Evolutionary conservation across 495 filamentous ascomycete genomes (phyloP), one percentile per base, ranked within the genome.

Genomic region (Bombardia bombarda): DNA sequence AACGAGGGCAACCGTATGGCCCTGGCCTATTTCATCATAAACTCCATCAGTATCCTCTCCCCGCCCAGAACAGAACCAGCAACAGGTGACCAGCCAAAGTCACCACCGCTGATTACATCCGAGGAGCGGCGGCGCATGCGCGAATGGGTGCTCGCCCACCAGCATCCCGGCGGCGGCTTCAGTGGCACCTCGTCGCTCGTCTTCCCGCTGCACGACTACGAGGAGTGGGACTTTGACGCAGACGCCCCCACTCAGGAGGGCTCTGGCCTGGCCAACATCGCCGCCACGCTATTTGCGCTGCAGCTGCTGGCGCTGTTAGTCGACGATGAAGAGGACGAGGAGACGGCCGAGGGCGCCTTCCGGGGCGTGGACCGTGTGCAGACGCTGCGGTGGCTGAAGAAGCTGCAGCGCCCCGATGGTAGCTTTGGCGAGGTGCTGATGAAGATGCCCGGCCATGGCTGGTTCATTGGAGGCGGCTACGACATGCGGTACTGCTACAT

Each of bases 1-100:
- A 90, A 82, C 58, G 92, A 98, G 63, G 84, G 84, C 40, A 88
- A 85, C 60, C 89, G 92, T 49, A 83, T 96, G 62, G 83, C 82
- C 1, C 77, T 97, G 16, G 87, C 83, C 44, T 95, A 81, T 66
- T 93, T 98, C 68, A 85, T 83, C 38, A 40, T 71, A 40, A 67
- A 65, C 25, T 65, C 68, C 25, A 59, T 71, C 55, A 55, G 58
- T 48, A 58, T 73, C 23, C 63, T 73, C 12, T 63, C 68, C 9
- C 57, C 59, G 1, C n/a, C 54, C 7, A 38, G 52, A 0, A 46
- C 43, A 39, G 45, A 7, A 51, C 48, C 21, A 28, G 1, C 26
- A 2, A 10, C 51, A 4, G 39, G 45, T 14, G 10, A 42, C 23
- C 45, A 51, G 18, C 31, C 44, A 7, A 42, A 24, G 22, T 14